Evolutionary conservation across 768 basidiomycete genomes (phyloP).

Genomic region (Cubamyces lactineus): DNA sequence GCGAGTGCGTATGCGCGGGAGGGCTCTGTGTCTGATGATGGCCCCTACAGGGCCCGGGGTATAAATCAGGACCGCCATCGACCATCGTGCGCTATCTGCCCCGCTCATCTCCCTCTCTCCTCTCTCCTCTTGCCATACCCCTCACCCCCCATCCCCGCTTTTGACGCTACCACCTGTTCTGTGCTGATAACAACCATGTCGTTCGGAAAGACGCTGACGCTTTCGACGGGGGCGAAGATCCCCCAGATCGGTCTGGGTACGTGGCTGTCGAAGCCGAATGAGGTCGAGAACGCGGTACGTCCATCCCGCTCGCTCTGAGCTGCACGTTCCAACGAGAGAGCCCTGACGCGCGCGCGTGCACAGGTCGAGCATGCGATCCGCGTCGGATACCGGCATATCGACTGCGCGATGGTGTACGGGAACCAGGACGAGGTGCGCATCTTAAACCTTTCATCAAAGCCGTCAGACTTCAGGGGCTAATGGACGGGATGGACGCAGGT

Average conservation of each 20-base stretch:
- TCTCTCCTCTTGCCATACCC: not conserved
- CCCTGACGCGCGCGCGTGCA: not conserved
- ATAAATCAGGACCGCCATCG: conserved; percentile 12
- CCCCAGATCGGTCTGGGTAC: conserved; percentile 85
- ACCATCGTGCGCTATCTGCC: conserved; percentile 3
- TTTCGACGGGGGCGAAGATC: conserved; percentile 55
- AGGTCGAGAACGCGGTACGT: conserved; percentile 73
- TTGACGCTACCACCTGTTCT: not conserved
- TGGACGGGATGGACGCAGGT: conserved; percentile 39
- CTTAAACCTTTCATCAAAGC: not conserved
- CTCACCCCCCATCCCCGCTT: not conserved
- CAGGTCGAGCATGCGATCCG: conserved; percentile 78
- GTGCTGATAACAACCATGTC: conserved; percentile 41
- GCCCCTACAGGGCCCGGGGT: conserved; percentile 12
- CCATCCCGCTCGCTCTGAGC: not conserved
- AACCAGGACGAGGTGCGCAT: conserved; percentile 68
- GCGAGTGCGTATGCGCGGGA: not conserved
- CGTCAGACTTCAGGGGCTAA: not conserved
- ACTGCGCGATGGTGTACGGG: conserved; percentile 77
- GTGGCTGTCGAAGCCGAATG: conserved; percentile 74
- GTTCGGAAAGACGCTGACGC: conserved; percentile 40
- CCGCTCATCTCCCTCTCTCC: conserved; percentile 4
- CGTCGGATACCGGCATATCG: conserved; percentile 83
- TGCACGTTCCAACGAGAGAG: not conserved
- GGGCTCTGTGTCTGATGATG: conserved; percentile 2